Percentiles rank a stretch among this genome's conserved stretches.
phyloP scores from a whole-genome alignment of 2,329 filamentous ascomycete genomes.

The Cladophialophora chaetospira region DNA sequence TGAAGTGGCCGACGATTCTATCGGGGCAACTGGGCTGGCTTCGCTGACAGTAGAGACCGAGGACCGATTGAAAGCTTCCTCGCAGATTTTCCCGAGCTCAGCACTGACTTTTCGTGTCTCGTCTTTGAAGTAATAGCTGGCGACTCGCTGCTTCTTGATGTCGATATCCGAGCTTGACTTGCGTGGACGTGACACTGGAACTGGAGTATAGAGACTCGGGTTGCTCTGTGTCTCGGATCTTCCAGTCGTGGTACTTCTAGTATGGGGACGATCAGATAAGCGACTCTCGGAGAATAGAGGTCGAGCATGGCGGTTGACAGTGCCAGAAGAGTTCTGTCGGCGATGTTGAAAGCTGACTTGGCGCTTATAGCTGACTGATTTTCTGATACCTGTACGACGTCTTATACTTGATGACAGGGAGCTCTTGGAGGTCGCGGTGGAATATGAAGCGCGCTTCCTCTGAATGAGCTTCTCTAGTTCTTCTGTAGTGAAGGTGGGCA shows the following conservation, averaged over 20 bases:
- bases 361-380: conserved; percentile 58
- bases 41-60: conserved; percentile 55
- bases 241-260: conserved; percentile 27
- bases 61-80: conserved; percentile 82
- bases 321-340: conserved; percentile 42
- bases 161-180: conserved; percentile 39
- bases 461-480: conserved; percentile 27
- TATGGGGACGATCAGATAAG: conserved; percentile 35
- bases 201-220: conserved; percentile 44
- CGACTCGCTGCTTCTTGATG: conserved; percentile 43
- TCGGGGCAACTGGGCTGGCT: conserved; percentile 41
- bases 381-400: conserved; percentile 40
- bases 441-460: conserved; percentile 29
- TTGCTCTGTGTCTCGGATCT: conserved; percentile 38
- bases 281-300: conserved; percentile 29
- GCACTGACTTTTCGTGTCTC: conserved; percentile 82
- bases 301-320: conserved; percentile 27
- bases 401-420: conserved; percentile 53
- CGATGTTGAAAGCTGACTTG: conserved; percentile 65
- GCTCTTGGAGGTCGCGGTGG: conserved; percentile 43
- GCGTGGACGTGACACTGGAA: conserved; percentile 40
- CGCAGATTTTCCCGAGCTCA: conserved; percentile 85
- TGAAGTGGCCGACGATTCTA: conserved; percentile 53
- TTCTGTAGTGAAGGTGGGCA: conserved; percentile 27
- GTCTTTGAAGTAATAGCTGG: conserved; percentile 64